These are phyloP conservation scores for Penicillium alfredii DNA, from an alignment of 495 filamentous ascomycete species.

Conservation along the genomic window DNA sequence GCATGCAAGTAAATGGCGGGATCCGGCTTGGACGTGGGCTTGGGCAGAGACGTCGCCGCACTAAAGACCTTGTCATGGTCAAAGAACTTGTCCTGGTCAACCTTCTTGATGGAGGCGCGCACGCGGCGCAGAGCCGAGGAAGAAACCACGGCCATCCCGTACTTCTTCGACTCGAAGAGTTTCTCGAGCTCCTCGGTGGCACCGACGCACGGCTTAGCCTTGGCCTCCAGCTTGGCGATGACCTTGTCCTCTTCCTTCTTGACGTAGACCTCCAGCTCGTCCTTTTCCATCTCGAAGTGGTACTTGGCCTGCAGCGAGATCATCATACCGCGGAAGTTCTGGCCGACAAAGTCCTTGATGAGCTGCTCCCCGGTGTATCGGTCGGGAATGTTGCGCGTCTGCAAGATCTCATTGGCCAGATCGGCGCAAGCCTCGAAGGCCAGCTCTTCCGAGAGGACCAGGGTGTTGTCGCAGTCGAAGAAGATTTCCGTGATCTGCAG, in stretches of 20 bases:
- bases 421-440: conserved; percentile 94
- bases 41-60: conserved; percentile 70
- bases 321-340: conserved; percentile 95
- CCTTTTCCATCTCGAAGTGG: conserved; percentile 58
- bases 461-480: conserved; percentile 97
- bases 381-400: conserved; percentile 54
- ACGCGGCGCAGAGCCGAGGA: conserved; percentile 75
- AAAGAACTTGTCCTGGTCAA: conserved; percentile 76
- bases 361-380: conserved; percentile 77
- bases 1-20: conserved; percentile 87
- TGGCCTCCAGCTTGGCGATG: conserved; percentile 66
- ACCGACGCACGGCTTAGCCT: conserved; percentile 70
- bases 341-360: conserved; percentile 84
- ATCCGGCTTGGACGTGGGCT: conserved; percentile 85
- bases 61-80: conserved; percentile 67
- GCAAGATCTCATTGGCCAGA: conserved; percentile 84
- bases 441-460: conserved; percentile 84
- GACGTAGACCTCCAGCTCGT: conserved; percentile 73
- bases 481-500: conserved; percentile 72
- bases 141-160: conserved; percentile 76
- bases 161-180: conserved; percentile 56
- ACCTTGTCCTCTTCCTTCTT: conserved; percentile 75
- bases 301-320: conserved; percentile 68
- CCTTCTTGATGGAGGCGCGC: conserved; percentile 72
- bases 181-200: conserved; percentile 62